Conservation (phyloP, 78 protist species). For the Dictyostelium brefeldianum region DNA sequence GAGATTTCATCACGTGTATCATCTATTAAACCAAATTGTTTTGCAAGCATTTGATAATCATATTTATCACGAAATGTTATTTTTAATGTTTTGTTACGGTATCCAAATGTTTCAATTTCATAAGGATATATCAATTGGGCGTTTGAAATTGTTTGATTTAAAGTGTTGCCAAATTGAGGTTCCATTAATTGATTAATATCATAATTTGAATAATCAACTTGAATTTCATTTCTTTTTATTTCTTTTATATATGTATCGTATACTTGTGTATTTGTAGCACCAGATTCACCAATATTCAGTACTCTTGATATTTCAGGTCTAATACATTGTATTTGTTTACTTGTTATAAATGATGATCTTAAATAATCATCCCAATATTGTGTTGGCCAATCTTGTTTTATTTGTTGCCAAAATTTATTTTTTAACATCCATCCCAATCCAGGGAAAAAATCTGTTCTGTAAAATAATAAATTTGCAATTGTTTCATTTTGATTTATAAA, state of each 20-base stretch:
- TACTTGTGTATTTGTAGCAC: constrained; percentile 82
- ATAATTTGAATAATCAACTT: neutral
- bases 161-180: constrained; percentile 49
- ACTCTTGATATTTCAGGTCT: constrained; percentile 92
- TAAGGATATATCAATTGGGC: constrained; percentile 36
- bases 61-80: neutral
- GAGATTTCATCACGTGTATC: constrained; percentile 90
- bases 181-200: constrained; percentile 17
- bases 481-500: neutral
- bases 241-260: constrained; percentile 52
- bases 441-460: constrained; percentile 95
- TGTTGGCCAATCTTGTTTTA: constrained; percentile 86
- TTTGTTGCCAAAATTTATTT: constrained; percentile 86
- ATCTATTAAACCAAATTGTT: constrained; percentile 74
- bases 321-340: constrained; percentile 81
- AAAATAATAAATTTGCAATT: constrained; percentile 12
- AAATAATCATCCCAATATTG: constrained; percentile 97
- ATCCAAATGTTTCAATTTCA: constrained; percentile 46
- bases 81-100: constrained; percentile 33
- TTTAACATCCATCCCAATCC: constrained; percentile 96
- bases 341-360: constrained; percentile 66
- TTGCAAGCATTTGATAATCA: constrained; percentile 34
- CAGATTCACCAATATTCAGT: constrained; percentile 85
- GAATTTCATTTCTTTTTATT: constrained; percentile 38
- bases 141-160: constrained; percentile 4